Evolutionary conservation across 352 stramenopile species (phyloP), one percentile per base, ranked within the genome.

Genomic region (Phytophthora capsici): DNA sequence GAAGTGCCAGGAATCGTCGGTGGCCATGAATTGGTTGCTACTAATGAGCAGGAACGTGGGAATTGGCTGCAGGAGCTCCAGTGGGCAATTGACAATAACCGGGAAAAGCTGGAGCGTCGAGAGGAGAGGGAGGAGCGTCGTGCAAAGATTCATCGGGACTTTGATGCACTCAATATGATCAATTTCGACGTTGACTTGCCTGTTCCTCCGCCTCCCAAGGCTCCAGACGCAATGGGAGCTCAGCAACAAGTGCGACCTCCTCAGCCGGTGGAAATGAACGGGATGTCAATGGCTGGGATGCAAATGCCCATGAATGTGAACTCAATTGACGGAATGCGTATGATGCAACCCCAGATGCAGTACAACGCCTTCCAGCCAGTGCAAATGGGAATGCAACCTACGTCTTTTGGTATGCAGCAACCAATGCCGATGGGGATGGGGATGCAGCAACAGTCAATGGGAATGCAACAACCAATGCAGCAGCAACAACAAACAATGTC

Each of bases 1-100:
- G 78, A 90, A 44, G 82, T 93, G 0, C 80, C 77, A 2, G 82
- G 82, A 6, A 68, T 90, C 34, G 72, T 82, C 10, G 82, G 80
- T 6, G 84, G 84, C 12, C 82, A 91, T 36, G 65, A 90, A 38
- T 59, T 93, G 6, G 75, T 82, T 0, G 80, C 77, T 2, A 79
- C 66, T 1, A 86, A 74, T 2, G 85, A 94, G 25, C 63, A 78
- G n/a, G 85, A 94, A 62, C 85, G 85, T 16, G 75, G 79, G 22
- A 94, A 90, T 54, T 94, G 85, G 85, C 57, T 91, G 8, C 80
- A 91, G 46, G 85, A 92, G 45, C 74, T 94, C 41, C 85, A 94
- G 46, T 88, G 85, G 72, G 71, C 75, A 2, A 88, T 94, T 32
- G 72, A 83, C 19, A 63, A 66, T 8, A 73, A 77, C 41, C 65